These are phyloP conservation scores for Epichloe festucae DNA, from an alignment of 2,329 filamentous ascomycete species.

Conservation along the genomic window DNA sequence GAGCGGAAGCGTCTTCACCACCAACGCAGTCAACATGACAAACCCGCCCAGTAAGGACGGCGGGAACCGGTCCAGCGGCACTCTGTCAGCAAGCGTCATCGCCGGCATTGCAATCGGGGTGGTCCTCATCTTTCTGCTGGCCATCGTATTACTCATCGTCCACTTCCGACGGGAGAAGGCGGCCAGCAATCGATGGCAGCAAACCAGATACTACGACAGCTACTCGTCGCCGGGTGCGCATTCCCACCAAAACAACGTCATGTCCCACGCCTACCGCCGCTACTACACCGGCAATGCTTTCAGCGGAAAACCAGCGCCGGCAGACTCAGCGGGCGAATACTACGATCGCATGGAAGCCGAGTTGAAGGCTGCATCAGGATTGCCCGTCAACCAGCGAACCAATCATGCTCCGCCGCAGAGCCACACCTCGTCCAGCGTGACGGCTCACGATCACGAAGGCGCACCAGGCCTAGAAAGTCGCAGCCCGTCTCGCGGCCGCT, in stretches of 20 bases:
- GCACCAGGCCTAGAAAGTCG: neutral
- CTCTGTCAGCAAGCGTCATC: constrained; percentile 36
- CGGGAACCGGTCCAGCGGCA: constrained; percentile 12
- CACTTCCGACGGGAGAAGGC: constrained; percentile 33
- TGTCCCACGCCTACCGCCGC: constrained; percentile 12
- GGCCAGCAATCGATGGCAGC: constrained; percentile 13
- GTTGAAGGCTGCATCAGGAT: constrained; percentile 1
- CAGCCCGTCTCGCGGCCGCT: neutral
- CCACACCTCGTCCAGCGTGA: constrained; percentile 16
- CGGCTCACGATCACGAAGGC: neutral
- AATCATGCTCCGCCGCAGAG: neutral
- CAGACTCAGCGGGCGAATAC: constrained; percentile 24
- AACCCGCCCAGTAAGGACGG: constrained; percentile 15
- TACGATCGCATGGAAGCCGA: constrained; percentile 25
- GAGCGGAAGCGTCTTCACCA: constrained; percentile 29
- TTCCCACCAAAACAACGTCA: constrained; percentile 16
- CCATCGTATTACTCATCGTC: constrained; percentile 29
- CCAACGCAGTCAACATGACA: constrained; percentile 26
- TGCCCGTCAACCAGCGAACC: neutral
- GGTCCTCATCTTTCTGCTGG: constrained; percentile 28
- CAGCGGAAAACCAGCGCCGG: constrained; percentile 12
- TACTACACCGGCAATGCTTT: constrained; percentile 11
- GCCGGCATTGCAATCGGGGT: constrained; percentile 39
- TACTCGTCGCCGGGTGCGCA: constrained; percentile 10
- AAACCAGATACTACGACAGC: constrained; percentile 6